phyloP scores from a whole-genome alignment of 2,329 filamentous ascomycete genomes.

The Apiospora rasikravindrae region DNA sequence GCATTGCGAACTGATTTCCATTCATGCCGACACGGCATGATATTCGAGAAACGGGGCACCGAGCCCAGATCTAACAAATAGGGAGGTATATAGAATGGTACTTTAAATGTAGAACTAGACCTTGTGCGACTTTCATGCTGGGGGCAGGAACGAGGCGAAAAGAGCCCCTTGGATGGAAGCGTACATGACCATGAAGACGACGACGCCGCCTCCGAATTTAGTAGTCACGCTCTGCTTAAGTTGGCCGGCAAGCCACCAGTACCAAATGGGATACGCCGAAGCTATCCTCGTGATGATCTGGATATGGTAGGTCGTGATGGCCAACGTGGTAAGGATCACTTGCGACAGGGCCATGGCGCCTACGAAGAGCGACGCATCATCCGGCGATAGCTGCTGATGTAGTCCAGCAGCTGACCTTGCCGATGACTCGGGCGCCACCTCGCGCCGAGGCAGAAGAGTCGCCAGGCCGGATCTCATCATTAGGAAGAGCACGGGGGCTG shows the following conservation, averaged over 20 bases:
- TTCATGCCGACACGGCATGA: no score
- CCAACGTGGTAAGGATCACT: constrained; percentile 70
- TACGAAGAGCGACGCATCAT: constrained; percentile 40
- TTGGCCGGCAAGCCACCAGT: constrained; percentile 73
- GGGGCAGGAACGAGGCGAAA: constrained; percentile 90
- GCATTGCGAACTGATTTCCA: not conserved
- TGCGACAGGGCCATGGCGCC: constrained; percentile 73
- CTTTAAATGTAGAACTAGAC: not conserved
- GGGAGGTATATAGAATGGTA: no score
- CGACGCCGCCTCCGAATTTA: constrained; percentile 44
- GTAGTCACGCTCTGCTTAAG: constrained; percentile 42
- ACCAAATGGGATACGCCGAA: constrained; percentile 89
- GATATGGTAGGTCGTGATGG: constrained; percentile 84
- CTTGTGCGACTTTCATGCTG: constrained; percentile 62
- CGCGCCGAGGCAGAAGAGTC: constrained; percentile 30
- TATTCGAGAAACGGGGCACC: not conserved
- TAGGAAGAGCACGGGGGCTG: constrained; percentile 75
- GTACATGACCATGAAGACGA: constrained; percentile 81
- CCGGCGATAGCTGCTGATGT: not conserved
- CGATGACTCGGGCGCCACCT: not conserved
- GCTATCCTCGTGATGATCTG: constrained; percentile 92
- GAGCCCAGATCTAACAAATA: no score
- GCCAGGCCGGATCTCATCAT: constrained; percentile 65
- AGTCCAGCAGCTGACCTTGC: not conserved
- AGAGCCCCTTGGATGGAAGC: constrained; percentile 80